Evolutionary conservation across 2,329 filamentous ascomycete genomes (phyloP), one percentile per base, ranked within the genome.

Genomic region (Scedosporium aurantiacum): DNA sequence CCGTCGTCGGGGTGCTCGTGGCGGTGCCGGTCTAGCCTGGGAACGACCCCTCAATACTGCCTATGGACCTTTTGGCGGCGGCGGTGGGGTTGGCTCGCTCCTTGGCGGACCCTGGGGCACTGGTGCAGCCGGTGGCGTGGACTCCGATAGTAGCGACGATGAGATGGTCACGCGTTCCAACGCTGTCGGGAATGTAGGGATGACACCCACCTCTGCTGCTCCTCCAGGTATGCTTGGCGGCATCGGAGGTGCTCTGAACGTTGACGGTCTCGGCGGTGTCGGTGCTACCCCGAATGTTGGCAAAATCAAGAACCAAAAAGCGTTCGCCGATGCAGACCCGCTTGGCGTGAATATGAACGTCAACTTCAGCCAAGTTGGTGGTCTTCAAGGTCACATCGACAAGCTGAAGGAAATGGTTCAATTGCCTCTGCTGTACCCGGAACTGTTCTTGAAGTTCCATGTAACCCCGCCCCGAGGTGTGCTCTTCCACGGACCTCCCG

Each of bases 371-470:
- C 90, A 92, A 66, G 92, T 99, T 61, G 94, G 94, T 69, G 94
- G 94, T 47, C 77, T 99, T 54, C 87, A 96, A 71, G 88, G 90
- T 41, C 93, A 97, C 70, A 97, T 99, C 70, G 91, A 97, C 70
- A 91, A 97, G 73, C 80, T 99, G 64, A 97, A 99, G 74, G 94
- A 99, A 75, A 99, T 99, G 94, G 93, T 99, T 18, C 89, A 93
- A 66, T 81, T 99, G 63, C 94, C 94, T 2, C 78, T 99, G 21
- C 82, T 97, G 5, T 99, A 99, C 69, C 94, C 94, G 0, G 94
- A 99, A 72, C 85, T 97, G 50, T 99, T 97, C 73, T 81, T 87
- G 65, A 87, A 86, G 64, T 96, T 97, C 73, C 88, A 96, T 66
- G 91, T 97, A 63, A 96, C 92, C 1, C 94, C 94, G 10, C 94